A percentile compares a stretch with the other conserved stretches of the same genome.
phyloP scores from a whole-genome alignment of 2,329 filamentous ascomycete species.

The Proliferodiscus dingleyae region DNA sequence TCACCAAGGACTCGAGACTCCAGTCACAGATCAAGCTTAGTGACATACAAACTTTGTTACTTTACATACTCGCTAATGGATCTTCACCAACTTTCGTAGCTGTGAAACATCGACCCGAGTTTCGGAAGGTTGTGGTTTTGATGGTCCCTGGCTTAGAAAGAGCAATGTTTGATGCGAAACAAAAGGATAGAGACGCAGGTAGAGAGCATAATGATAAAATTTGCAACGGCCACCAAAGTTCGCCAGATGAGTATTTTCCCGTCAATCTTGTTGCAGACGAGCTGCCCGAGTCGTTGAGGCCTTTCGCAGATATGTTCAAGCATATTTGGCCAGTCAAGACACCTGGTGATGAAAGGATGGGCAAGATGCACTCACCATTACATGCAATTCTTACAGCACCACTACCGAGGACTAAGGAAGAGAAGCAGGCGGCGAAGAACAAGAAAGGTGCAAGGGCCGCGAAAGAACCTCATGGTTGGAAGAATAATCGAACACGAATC shows the following conservation, averaged over 20 bases:
- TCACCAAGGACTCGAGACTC: slow-evolving; percentile 51
- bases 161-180: slow-evolving; percentile 70
- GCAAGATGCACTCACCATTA: slow-evolving; percentile 80
- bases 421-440: slow-evolving; percentile 44
- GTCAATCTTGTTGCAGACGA: slow-evolving; percentile 45
- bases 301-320: slow-evolving; percentile 76
- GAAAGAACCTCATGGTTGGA: slow-evolving; percentile 60
- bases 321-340: slow-evolving; percentile 87
- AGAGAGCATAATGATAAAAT: too few relatives aligned
- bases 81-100: slow-evolving; percentile 60
- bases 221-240: slow-evolving; percentile 31
- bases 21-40: slow-evolving; percentile 58
- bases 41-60: slow-evolving; percentile 57
- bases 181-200: slow-evolving; percentile 5
- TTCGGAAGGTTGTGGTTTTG: slow-evolving; percentile 77
- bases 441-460: slow-evolving; percentile 57
- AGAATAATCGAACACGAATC: slow-evolving; percentile 73
- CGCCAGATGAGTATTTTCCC: slow-evolving; percentile 58
- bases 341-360: slow-evolving; percentile 77
- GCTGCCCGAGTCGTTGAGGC: slow-evolving; percentile 52
- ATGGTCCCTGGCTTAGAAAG: slow-evolving; percentile 91
- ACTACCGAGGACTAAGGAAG: slow-evolving; percentile 62
- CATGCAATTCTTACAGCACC: slow-evolving; percentile 77
- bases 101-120: slow-evolving; percentile 56
- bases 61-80: slow-evolving; percentile 65